These are phyloP conservation scores for Kwoniella botswanensis DNA, from an alignment of 768 basidiomycete genomes.

Conservation along the genomic window DNA sequence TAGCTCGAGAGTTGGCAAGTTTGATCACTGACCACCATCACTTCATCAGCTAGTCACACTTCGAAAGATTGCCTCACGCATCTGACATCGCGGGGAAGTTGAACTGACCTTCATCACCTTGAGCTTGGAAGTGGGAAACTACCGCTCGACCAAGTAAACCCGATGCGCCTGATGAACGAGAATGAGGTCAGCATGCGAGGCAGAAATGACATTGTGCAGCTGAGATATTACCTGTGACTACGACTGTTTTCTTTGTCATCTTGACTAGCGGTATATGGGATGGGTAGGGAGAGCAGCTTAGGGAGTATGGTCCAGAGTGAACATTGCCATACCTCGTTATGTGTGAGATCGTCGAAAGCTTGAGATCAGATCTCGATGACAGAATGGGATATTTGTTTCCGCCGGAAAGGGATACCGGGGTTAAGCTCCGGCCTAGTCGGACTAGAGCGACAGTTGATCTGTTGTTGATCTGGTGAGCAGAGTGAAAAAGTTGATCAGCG, in stretches of 20 bases:
- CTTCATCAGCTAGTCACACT: not conserved
- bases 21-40: slow-evolving; percentile 62
- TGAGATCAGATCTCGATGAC: not conserved
- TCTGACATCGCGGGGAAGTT: not conserved
- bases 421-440: not conserved
- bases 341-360: no score
- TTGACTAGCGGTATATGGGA: no score
- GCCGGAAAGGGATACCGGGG: not conserved
- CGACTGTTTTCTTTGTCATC: slow-evolving; percentile 19
- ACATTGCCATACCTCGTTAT: no score
- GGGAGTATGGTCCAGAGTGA: no score
- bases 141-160: slow-evolving; percentile 87
- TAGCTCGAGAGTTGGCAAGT: slow-evolving; percentile 73
- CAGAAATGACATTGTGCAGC: not conserved
- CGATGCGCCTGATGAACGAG: slow-evolving; percentile 71
- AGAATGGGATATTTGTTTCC: not conserved
- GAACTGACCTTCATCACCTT: slow-evolving; percentile 52
- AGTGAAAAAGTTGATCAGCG: no score
- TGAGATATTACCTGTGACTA: slow-evolving; percentile 22
- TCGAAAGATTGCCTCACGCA: not conserved
- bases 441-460: not conserved
- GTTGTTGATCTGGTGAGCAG: no score
- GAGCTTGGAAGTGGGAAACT: slow-evolving; percentile 66
- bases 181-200: not conserved
- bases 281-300: no score